A percentile compares a stretch with the other conserved stretches of the same genome.
Evolutionary conservation across 1,284 basidiomycete genomes (phyloP).

Genomic region (Hypsizygus ulmarius): DNA sequence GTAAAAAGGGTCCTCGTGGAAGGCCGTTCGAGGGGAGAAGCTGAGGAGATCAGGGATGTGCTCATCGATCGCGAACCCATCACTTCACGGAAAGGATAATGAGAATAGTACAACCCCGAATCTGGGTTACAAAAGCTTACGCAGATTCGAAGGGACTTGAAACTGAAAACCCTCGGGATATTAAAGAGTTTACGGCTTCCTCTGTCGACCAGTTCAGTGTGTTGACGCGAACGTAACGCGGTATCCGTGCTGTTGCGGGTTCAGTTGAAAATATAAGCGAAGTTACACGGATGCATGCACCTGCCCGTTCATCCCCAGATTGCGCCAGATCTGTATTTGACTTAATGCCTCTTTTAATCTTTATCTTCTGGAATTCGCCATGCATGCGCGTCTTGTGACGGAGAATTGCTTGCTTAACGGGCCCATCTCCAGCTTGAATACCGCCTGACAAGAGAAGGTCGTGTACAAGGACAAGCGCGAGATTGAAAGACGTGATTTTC

Average conservation of each 20-base stretch:
- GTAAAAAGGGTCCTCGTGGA: conserved; percentile 65
- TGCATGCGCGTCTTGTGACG: conserved; percentile 87
- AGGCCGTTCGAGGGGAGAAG: conserved; percentile 66
- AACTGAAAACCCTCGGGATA: conserved; percentile 50
- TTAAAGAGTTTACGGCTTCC: conserved; percentile 56
- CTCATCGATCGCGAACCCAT: conserved; percentile 66
- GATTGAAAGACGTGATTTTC: conserved; percentile 68
- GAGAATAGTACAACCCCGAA: conserved; percentile 12
- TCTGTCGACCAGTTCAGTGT: conserved; percentile 64
- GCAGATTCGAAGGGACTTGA: conserved; percentile 49
- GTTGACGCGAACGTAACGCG: conserved; percentile 86
- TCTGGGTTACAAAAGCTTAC: conserved; percentile 36
- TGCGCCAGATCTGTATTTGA: conserved; percentile 68
- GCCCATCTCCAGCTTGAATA: conserved; percentile 86
- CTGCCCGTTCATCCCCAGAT: conserved; percentile 56
- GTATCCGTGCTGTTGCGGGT: conserved; percentile 55
- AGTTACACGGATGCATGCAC: conserved; percentile 35
- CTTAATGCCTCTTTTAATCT: conserved; percentile 73
- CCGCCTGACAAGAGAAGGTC: conserved; percentile 80
- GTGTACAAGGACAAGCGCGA: conserved; percentile 83
- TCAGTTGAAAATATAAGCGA: conserved; percentile 3
- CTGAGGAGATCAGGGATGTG: conserved; percentile 82
- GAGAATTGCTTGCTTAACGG: conserved; percentile 78
- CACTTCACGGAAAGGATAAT: conserved; percentile 35
- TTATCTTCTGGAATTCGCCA: conserved; percentile 81